Conservation (phyloP, 331 rosid species). For the Spiraea crenata region DNA sequence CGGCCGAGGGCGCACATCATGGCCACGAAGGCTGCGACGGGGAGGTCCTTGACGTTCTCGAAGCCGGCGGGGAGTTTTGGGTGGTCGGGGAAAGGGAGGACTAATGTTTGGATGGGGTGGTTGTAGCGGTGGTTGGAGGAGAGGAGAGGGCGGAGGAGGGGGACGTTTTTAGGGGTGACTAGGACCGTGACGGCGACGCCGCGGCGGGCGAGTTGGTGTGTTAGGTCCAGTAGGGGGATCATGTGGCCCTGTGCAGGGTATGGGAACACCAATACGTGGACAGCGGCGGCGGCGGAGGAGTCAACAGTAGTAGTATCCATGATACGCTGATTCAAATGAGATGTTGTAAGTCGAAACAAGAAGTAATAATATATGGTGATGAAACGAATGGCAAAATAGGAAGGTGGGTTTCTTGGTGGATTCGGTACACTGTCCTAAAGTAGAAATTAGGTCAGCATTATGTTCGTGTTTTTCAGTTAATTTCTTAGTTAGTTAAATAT, state of each 20-base stretch:
- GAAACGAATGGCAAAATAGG: too few species aligned
- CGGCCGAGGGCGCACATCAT: conserved; percentile 26
- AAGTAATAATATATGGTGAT: too few species aligned
- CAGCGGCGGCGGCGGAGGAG: too few species aligned
- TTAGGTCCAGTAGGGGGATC: conserved; percentile 43
- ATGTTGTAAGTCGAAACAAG: too few species aligned
- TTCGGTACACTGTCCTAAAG: too few species aligned
- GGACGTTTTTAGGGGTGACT: conserved; percentile 41
- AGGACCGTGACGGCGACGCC: conserved; percentile 46
- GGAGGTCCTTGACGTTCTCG: conserved; percentile 37
- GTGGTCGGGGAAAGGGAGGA: conserved; percentile 46
- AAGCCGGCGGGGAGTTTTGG: conserved; percentile 37
- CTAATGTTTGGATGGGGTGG: conserved; percentile 22
- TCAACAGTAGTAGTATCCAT: too few species aligned
- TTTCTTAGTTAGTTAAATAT: too few species aligned
- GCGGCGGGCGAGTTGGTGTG: conserved; percentile 18
- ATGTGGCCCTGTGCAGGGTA: conserved; percentile 53
- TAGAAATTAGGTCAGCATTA: too few species aligned
- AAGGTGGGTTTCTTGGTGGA: too few species aligned
- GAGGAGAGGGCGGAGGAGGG: conserved; percentile 38
- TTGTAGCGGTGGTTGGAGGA: conserved; percentile 14
- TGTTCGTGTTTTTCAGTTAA: too few species aligned
- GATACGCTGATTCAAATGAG: too few species aligned
- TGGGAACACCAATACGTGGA: conserved; percentile 37
- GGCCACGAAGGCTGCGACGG: neutral